Evolutionary conservation across 768 basidiomycete species (phyloP), one percentile per base, ranked within the genome.

Genomic region (Tricholoma furcatifolium): DNA sequence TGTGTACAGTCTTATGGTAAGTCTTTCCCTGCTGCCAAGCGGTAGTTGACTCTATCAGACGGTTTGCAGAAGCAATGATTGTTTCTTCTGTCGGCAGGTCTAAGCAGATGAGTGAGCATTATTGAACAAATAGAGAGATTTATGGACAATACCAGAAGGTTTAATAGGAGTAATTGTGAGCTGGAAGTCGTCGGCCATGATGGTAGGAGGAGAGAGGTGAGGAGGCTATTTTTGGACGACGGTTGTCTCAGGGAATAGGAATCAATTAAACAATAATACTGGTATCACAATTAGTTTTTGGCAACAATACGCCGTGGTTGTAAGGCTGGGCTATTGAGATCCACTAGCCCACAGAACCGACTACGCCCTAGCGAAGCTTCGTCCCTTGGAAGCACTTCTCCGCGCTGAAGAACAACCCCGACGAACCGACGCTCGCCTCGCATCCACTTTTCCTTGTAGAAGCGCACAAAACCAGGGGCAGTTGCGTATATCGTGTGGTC

Each of bases 401-500:
- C 91, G 46, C 84, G 83, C 43, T 85, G 78, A 23, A 89, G 77
- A 7, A 91, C 92, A 31, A 99, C 78, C 24, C 97, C 97, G 42
- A 98, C 79, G 61, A 81, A 93, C 62, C 82, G 84, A 46, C 91
- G 83, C 60, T 89, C 83, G 44, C 83, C 79, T 24, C 83, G 78
- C 75, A 84, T 78, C 74, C 83, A 84, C 52, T 85, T 87, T 66
- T 83, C 74, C 68, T 85, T 88, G 83, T 97, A 99, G 72, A 94
- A 98, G 38, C 93, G 91, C 35, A 99, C 91, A 65, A 82, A 93
- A 11, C 97, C 97, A 0, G 96, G 95, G 4, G 85, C 85, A 2
- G 82, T 77, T 21, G 97, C 95, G 64, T 87, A 98, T 50, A 99
- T 78, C 1, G 97, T 98, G 71, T 98, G 94, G 70, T 99, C 97